Base-by-base conservation (phyloP, 768 basidiomycete species). In the Auricularia heimuer region DNA sequence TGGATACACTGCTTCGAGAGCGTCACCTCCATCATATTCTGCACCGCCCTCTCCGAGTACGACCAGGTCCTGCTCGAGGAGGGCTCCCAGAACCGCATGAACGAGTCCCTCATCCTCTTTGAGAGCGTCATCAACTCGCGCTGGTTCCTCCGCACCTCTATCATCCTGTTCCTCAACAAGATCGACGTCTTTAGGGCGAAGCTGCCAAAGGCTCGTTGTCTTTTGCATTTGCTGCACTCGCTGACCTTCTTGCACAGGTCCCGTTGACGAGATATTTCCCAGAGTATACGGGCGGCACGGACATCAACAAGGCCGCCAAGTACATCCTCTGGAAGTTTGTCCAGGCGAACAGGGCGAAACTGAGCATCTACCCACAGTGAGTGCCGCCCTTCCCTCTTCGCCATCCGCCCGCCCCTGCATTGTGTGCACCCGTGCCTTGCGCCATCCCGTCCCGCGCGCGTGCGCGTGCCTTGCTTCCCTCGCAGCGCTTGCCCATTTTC, bases 241-340 rank as follows among this genome's bases (percentile, higher is more conserved):
- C 47, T 21, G 51, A 18, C n/a, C 14, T 1, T 61, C 29, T 33
- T 8, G 36, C 62, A 61, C 69, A 88, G 86, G 83, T 89, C 0
- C 88, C 89, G 3, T 75, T 92, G n/a, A 88, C 89, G 67, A 77
- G 79, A 54, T 89, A 88, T 73, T 94, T 94, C 74, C 85, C 91
- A 3, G 93, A 94, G 71, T 95, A 95, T 74, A 89, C 90, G 0
- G 92, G 92, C 37, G 92, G 92, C 3, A 75, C 86, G 3, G 91
- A 95, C 70, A 90, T 95, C 74, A 94, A 93, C 78, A 95, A 95
- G 74, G 93, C 92, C 1, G 92, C 94, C 0, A 94, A 94, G 70
- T 96, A 92, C 68, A 94, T 98, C 63, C 78, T 98, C 44, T 97
- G 93, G 94, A 79, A 90, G 70, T 98, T 96, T 70, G 94, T 94